phyloP scores from a whole-genome alignment of 495 filamentous ascomycete species.

The Podospora pseudopauciseta region DNA sequence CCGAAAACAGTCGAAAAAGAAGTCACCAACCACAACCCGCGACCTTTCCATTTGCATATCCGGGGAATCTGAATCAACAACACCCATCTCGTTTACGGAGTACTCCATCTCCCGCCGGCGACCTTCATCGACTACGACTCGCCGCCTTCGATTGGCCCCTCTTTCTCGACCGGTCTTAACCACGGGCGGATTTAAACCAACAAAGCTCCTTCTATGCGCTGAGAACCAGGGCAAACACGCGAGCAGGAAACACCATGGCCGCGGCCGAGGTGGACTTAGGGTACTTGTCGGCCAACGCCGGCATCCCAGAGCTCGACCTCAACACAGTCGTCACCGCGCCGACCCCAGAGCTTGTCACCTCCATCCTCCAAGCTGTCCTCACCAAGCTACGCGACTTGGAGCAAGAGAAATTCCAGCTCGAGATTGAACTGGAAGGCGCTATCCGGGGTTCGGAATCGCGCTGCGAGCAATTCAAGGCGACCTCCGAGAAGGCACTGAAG shows the following conservation, averaged over 20 bases:
- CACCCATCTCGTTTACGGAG: not conserved
- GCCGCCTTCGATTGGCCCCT: not conserved
- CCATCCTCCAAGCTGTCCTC: slow-evolving; percentile 63
- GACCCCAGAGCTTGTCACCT: slow-evolving; percentile 70
- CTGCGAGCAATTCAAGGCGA: slow-evolving; percentile 71
- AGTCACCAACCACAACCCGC: not conserved
- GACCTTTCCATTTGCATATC: not conserved
- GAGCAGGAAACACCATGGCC: slow-evolving; percentile 58
- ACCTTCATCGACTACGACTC: not conserved
- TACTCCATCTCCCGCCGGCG: not conserved
- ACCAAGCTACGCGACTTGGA: slow-evolving; percentile 77
- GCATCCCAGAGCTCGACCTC: slow-evolving; percentile 65
- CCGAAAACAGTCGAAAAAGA: slow-evolving; percentile 21
- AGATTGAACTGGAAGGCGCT: slow-evolving; percentile 90
- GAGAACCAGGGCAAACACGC: slow-evolving; percentile 8
- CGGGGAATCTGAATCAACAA: slow-evolving; percentile 1
- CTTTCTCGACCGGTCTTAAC: not conserved
- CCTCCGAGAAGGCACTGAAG: slow-evolving; percentile 74
- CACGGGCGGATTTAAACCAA: not conserved
- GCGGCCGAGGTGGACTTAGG: slow-evolving; percentile 67
- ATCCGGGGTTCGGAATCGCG: slow-evolving; percentile 77
- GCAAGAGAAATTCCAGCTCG: slow-evolving; percentile 77
- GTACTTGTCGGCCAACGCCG: slow-evolving; percentile 72
- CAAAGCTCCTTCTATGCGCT: slow-evolving; percentile 18
- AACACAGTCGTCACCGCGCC: slow-evolving; percentile 63